Evolutionary conservation across 2,329 filamentous ascomycete genomes (phyloP), one percentile per base, ranked within the genome.

Genomic region (Paraphoma chrysanthemicola): DNA sequence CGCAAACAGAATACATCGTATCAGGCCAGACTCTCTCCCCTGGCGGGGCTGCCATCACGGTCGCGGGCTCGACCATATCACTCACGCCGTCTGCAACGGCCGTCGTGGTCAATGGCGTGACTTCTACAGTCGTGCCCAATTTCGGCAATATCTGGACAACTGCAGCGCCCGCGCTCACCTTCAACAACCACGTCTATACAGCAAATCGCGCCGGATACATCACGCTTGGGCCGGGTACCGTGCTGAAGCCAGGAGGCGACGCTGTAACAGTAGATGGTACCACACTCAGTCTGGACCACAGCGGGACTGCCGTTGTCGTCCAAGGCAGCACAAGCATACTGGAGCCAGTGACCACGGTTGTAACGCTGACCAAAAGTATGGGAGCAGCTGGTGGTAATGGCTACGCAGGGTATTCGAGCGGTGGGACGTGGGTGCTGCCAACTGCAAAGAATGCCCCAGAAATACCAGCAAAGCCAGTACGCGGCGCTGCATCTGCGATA

Each of bases 131-230:
- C 4, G 49, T 52, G 0, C 59, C 68, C 8, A 54, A 57, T 9
- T 59, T 64, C 28, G 67, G 62, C 23, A 59, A 59, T 12, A 54
- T 63, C 8, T 67, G 62, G 16, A 69, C 71, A 10, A 66, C 64
- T 17, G 64, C 67, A 6, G 54, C 67, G 6, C 69, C 71, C 4
- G 62, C 75, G 6, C 63, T 81, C 31, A 77, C 74, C 4, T 48
- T 80, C 39, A 70, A 73, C 18, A 66, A 69, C 11, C 53, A 70
- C 5, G 67, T 71, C 1, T 79, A 77, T 57, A 80, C 78, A 0
- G 75, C 77, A 4, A 79, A 81, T 57, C 74, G 77, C 11, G 77
- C 77, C 4, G 79, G 78, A 6, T 77, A 79, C 48, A 81, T 78
- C 67, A 69, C 71, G 28, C 66, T 82, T 12, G 72, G 63, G 6